Evolutionary conservation across 1,284 basidiomycete genomes (phyloP).

Genomic region (Pyrrhoderma noxium): DNA sequence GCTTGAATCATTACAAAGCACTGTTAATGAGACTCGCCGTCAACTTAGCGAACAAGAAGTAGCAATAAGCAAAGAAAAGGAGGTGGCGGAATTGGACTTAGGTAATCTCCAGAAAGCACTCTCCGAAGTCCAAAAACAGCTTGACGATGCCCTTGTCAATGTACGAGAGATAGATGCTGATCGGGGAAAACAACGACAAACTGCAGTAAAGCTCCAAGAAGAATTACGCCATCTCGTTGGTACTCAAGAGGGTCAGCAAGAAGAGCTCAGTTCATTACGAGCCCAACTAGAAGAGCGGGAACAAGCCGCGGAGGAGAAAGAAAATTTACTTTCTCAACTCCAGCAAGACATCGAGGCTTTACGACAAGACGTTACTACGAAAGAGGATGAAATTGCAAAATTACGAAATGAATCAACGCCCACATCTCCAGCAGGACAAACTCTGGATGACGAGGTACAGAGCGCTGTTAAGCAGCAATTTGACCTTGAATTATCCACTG

Average conservation of each 20-base stretch:
- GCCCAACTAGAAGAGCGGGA: constrained; percentile 44
- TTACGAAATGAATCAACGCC: constrained; percentile 35
- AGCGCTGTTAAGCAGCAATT: constrained; percentile 64
- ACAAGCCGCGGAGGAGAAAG: constrained; percentile 49
- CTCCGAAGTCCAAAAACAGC: constrained; percentile 51
- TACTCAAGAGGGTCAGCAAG: constrained; percentile 33
- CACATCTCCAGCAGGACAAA: constrained; percentile 34
- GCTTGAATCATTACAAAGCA: constrained; percentile 44
- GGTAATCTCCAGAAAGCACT: constrained; percentile 58
- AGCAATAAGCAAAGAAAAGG: constrained; percentile 36
- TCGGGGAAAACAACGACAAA: constrained; percentile 46
- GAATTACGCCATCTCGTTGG: constrained; percentile 45
- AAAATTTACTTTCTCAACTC: constrained; percentile 52
- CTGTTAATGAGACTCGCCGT: constrained; percentile 39
- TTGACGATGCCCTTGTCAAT: constrained; percentile 44
- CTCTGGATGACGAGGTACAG: constrained; percentile 65
- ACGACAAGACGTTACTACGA: constrained; percentile 46
- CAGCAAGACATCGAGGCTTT: constrained; percentile 63
- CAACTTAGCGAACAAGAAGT: constrained; percentile 36
- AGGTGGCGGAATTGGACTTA: constrained; percentile 38
- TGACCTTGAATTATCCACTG: constrained; percentile 68
- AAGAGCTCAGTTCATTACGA: constrained; percentile 42
- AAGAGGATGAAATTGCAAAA: constrained; percentile 58
- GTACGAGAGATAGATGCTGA: constrained; percentile 52
- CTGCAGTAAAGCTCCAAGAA: constrained; percentile 41